phyloP scores from a whole-genome alignment of 805 yeast species.

The Metschnikowia henanensis region DNA sequence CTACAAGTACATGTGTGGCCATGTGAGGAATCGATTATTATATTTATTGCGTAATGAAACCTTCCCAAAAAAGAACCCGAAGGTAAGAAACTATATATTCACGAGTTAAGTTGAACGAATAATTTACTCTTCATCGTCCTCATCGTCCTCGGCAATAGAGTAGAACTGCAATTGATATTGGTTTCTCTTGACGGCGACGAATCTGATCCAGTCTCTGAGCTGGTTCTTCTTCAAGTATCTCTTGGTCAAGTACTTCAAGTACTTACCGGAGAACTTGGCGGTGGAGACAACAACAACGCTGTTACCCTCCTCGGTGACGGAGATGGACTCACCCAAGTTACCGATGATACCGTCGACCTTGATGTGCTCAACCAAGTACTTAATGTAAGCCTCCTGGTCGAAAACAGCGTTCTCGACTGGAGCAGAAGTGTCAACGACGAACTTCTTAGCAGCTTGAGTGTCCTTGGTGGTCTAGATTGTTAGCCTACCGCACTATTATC shows the following conservation, averaged over 20 bases:
- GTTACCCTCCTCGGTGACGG: conserved; percentile 83
- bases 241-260: conserved; percentile 99
- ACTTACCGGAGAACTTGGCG: conserved; percentile 98
- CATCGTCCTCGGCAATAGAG: conserved; percentile 95
- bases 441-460: conserved; percentile 75
- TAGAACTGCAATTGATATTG: conserved; percentile 97
- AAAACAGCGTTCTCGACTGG: conserved; percentile 97
- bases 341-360: conserved; percentile 97
- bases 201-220: conserved; percentile 99
- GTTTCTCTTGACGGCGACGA: conserved; percentile 93
- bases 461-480: conserved; percentile 72
- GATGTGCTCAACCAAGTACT: conserved; percentile 98
- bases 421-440: conserved; percentile 94
- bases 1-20: too few relatives aligned
- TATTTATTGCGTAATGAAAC: conserved; percentile 8
- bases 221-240: conserved; percentile 99
- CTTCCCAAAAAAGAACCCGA: conserved; percentile 10
- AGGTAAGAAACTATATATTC: conserved; percentile 8
- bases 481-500: conserved; percentile 72
- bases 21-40: conserved; percentile 1
- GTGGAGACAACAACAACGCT: conserved; percentile 87
- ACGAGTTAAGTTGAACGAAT: conserved; percentile 2
- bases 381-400: conserved; percentile 96
- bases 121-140: conserved; percentile 62
- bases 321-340: conserved; percentile 94